Conservation (phyloP, 345 rosid genomes). For the Citrus glauca region DNA sequence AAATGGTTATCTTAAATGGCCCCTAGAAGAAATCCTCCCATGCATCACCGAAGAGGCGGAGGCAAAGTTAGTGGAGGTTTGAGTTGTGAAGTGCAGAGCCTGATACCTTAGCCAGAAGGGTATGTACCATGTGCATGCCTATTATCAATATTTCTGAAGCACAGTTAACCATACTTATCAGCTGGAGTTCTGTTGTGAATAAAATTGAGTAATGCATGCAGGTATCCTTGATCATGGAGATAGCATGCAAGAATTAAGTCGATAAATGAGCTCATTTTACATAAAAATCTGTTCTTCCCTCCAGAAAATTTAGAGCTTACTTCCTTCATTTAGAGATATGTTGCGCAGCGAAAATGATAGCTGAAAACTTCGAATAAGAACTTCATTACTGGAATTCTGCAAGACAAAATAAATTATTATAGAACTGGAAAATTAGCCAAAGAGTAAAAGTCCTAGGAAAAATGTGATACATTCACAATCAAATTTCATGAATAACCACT, state of each 20-base stretch:
- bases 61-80: neutral
- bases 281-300: neutral
- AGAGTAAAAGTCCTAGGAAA: neutral
- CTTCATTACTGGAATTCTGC: conserved; percentile 86
- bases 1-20: neutral
- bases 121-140: neutral
- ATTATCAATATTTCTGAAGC: neutral
- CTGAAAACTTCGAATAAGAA: conserved; percentile 80
- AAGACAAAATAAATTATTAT: conserved; percentile 10
- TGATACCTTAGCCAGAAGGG: neutral
- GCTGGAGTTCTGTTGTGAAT: neutral
- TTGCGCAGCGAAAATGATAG: conserved; percentile 85
- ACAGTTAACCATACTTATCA: neutral
- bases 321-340: conserved; percentile 69
- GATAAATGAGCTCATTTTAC: neutral
- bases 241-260: neutral
- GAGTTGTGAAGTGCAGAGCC: neutral
- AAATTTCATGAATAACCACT: neutral
- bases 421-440: neutral
- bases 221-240: neutral
- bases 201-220: neutral
- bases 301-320: conserved; percentile 33
- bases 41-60: neutral
- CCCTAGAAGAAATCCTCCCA: neutral
- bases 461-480: neutral